Base-by-base conservation (phyloP, 225 moss, liverwort and hornwort genomes). In the Takakia lepidozioides region DNA sequence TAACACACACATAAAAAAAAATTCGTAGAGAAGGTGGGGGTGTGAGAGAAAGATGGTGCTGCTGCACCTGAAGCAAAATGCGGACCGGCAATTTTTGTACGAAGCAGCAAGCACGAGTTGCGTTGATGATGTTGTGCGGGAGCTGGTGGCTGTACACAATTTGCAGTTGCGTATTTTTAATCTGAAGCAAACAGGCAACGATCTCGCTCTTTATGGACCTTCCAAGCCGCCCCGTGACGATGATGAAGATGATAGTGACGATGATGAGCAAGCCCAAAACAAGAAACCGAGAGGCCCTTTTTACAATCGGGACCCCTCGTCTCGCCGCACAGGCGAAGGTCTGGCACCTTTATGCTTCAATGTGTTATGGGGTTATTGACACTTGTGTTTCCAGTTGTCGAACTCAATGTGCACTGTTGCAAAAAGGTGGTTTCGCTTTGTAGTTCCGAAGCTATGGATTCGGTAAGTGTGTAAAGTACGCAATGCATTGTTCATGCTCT, bases 291-390 rank as follows among this genome's bases (percentile, higher is more conserved):
- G 72, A 27, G 84, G 87, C 59, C 70, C 79, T 1, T 68, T 77
- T 2, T 84, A 90, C 38, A 82, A 75, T 37, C 77, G 56, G 46
- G 95, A 90, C 39, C 84, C 84, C 3, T 55, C 72, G 1, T 46
- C 66, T 47, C 82, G 72, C 14, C 84, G 95, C 17, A 90, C 87
- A 7, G 90, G 90, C 48, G 90, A 95, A 87, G 83, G 89, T 89
- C 25, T 39, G 1, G 8, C 17, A 8, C 28, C 25, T n/a, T 19
- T 1, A 17, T 27, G 4, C 10, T 27, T 11, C n/a, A 3, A 10
- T 4, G 49, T 19, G 9, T 50, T 27, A 28, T 10, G 9, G 26
- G 2, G 2, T 50, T 30, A 25, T 3, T 13, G 20, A 3, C 18
- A 23, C 14, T 19, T 17, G n/a, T 5, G 7, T 8, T 51, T 27